Evolutionary conservation across 2,329 filamentous ascomycete species (phyloP).

Genomic region (Colletotrichum sansevieriae): DNA sequence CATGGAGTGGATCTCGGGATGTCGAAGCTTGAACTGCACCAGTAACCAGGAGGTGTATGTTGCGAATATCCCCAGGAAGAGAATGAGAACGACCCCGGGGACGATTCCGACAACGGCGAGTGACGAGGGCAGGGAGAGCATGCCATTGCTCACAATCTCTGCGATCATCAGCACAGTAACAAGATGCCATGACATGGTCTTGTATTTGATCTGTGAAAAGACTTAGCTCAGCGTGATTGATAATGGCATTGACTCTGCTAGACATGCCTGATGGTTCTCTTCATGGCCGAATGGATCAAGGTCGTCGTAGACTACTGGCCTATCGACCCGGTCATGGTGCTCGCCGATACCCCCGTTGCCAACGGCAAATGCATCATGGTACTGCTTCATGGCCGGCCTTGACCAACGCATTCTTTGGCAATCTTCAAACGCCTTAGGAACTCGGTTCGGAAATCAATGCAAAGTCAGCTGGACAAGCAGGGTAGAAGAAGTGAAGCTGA

Average conservation of each 20-base stretch:
- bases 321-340: neutral
- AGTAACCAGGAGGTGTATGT: conserved; percentile 63
- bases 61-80: conserved; percentile 56
- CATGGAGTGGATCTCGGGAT: conserved; percentile 64
- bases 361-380: neutral
- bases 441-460: neutral
- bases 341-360: neutral
- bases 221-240: neutral
- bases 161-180: conserved; percentile 68
- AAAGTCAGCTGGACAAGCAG: neutral
- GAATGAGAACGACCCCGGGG: conserved; percentile 59
- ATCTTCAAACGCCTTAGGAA: neutral
- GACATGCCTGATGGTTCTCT: conserved; percentile 27
- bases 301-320: conserved; percentile 35
- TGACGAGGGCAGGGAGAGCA: conserved; percentile 65
- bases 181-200: conserved; percentile 64
- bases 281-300: conserved; percentile 40
- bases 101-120: conserved; percentile 63
- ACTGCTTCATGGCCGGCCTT: conserved; percentile 18
- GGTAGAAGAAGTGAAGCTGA: neutral
- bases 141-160: conserved; percentile 67
- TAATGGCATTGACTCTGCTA: too few relatives aligned
- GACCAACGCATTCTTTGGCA: neutral
- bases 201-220: conserved; percentile 60
- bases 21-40: conserved; percentile 62